Evolutionary conservation across 805 yeast genomes (phyloP).

Genomic region (Lachancea cidri): DNA sequence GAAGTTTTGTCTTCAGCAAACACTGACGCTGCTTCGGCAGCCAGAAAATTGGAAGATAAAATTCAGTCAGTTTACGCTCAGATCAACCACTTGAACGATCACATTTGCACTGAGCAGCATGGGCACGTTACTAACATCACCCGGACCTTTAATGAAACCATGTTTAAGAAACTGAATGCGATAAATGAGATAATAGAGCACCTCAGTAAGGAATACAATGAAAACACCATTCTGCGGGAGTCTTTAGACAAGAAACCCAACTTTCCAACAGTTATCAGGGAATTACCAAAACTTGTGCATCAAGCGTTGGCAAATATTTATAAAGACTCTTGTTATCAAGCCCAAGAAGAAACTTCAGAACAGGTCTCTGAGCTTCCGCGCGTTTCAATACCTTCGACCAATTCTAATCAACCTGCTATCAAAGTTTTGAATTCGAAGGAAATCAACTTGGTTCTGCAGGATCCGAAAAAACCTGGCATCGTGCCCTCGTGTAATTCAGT

Average conservation of each 20-base stretch:
- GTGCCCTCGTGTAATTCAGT: too few relatives aligned
- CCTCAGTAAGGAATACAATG: not conserved
- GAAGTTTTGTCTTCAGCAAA: not conserved
- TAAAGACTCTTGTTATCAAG: too few relatives aligned
- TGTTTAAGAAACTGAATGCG: not conserved
- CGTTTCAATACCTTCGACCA: too few relatives aligned
- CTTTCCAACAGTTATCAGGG: not conserved
- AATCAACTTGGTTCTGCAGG: not conserved
- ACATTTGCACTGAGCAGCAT: not conserved
- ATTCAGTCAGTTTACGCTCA: not conserved
- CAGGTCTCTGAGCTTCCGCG: too few relatives aligned
- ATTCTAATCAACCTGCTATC: too few relatives aligned
- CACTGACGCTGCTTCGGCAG: not conserved
- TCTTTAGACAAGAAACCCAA: not conserved
- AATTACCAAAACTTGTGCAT: not conserved
- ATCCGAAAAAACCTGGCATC: too few relatives aligned
- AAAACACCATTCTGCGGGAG: not conserved
- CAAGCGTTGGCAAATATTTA: not conserved
- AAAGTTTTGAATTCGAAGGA: conserved; percentile 23
- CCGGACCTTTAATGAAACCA: too few relatives aligned
- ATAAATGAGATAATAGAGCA: not conserved
- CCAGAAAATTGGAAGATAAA: not conserved
- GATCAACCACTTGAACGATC: not conserved
- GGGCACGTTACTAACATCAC: too few relatives aligned
- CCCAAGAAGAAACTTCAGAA: too few relatives aligned